Evolutionary conservation across 148 eudicot species (phyloP).

Genomic region (Simmondsia chinensis): DNA sequence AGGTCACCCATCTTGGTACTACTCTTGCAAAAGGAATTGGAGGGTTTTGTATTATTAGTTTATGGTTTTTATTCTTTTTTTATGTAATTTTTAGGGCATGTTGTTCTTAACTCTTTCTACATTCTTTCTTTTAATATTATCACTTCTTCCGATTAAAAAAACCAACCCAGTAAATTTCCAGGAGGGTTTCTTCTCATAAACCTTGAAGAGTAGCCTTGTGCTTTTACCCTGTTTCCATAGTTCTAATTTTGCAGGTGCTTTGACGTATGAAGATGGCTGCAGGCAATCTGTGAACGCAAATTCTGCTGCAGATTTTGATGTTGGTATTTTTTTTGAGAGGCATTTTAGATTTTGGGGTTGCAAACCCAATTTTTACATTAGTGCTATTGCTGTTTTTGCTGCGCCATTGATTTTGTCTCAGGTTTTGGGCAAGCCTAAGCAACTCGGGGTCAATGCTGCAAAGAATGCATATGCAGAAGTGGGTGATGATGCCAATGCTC

Average conservation of each 20-base stretch:
- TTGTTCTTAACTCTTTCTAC: slow-evolving; percentile 22
- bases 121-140: slow-evolving; percentile 29
- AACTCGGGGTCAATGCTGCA: slow-evolving; percentile 75
- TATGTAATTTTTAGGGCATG: slow-evolving; percentile 5
- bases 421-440: slow-evolving; percentile 53
- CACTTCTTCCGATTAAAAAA: slow-evolving; percentile 10
- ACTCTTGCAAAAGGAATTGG: no score
- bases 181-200: slow-evolving; percentile 22
- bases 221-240: slow-evolving; percentile 46
- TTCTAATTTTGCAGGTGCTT: slow-evolving; percentile 48
- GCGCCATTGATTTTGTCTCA: slow-evolving; percentile 64
- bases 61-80: no score
- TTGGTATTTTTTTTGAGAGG: slow-evolving; percentile 45
- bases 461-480: slow-evolving; percentile 68
- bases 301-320: slow-evolving; percentile 49
- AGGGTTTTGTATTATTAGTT: no score
- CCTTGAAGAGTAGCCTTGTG: slow-evolving; percentile 36
- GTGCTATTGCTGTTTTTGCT: slow-evolving; percentile 57
- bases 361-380: slow-evolving; percentile 58
- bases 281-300: slow-evolving; percentile 35
- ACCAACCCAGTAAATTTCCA: slow-evolving; percentile 24
- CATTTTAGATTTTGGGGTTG: slow-evolving; percentile 22
- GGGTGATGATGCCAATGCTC: slow-evolving; percentile 56
- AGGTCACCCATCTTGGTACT: no score
- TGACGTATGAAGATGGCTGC: slow-evolving; percentile 84